Evolutionary conservation across 352 stramenopile species (phyloP).

Genomic region (Aphanomyces cochlioides): DNA sequence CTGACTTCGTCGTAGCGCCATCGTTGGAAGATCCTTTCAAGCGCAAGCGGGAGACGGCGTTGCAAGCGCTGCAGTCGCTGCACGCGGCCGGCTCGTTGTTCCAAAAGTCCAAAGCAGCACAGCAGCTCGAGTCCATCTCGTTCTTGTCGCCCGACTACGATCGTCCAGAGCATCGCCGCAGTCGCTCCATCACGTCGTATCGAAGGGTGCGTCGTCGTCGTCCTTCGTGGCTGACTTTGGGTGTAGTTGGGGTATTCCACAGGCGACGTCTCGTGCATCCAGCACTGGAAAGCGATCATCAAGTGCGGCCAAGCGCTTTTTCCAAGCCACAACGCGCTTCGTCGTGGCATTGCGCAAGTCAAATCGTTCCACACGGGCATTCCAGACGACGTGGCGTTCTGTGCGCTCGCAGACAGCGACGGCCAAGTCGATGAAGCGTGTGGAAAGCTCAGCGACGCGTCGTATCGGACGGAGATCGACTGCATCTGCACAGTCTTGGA

Average conservation of each 20-base stretch:
- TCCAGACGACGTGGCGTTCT: conserved; percentile 17
- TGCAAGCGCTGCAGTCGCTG: conserved; percentile 13
- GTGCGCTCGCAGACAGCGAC: conserved; percentile 25
- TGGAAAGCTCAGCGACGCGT: conserved; percentile 26
- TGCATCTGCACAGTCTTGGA: conserved; percentile 17
- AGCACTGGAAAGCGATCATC: conserved; percentile 25
- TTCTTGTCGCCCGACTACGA: conserved; percentile 28
- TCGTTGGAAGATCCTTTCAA: background rate
- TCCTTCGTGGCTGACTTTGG: background rate
- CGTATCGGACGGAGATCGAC: conserved; percentile 7
- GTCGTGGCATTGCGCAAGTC: conserved; percentile 11
- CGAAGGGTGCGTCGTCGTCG: conserved; percentile 12
- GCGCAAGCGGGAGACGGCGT: background rate
- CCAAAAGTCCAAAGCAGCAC: background rate
- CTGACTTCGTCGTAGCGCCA: background rate
- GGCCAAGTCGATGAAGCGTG: conserved; percentile 27
- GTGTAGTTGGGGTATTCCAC: conserved; percentile 26
- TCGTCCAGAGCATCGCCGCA: conserved; percentile 16
- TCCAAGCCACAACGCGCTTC: background rate
- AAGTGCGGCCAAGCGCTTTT: conserved; percentile 9
- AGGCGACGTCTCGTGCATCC: conserved; percentile 18
- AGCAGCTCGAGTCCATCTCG: background rate
- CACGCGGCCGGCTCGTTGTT: background rate
- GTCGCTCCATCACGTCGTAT: conserved; percentile 23
- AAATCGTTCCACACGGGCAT: conserved; percentile 22